Base-by-base conservation (phyloP, 768 basidiomycete genomes). In the Trametopsis cervina region DNA sequence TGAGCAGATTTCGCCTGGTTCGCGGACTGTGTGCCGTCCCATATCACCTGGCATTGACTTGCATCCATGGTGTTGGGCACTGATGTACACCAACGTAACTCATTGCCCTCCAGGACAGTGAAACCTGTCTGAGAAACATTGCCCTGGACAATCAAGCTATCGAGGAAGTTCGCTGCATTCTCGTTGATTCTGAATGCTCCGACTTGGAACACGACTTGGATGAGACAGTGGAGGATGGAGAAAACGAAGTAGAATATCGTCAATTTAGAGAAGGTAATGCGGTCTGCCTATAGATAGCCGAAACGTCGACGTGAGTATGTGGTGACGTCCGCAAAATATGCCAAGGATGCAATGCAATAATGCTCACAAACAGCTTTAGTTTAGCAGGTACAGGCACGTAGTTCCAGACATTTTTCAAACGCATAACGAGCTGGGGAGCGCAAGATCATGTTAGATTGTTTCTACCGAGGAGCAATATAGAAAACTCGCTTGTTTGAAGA, bases 121-220 rank as follows among this genome's bases (percentile, higher is more conserved):
- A 84, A 72, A 29, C 77, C 75, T 25, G 64, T 53, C 54, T 70
- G 68, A 21, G 69, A 64, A 5, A 73, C 71, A 52, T 77, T 63
- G 24, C 76, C 80, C 57, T 76, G 65, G 23, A 60, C 40, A 23
- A 80, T 69, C 44, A 88, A 73, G 42, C 65, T 62, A 39, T 66
- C 64, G 47, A 89, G 67, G 54, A 80, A 73, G 22, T 60, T 49
- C 23, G 78, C 75, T 4, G 85, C 83, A 17, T 72, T 54, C 7
- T 72, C 72, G 55, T 89, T 89, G 65, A 77, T 77, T 11, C 69
- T 69, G 67, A 81, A 83, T 10, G 81, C 85, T 45, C 74, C 73
- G 43, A 73, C 75, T 66, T 89, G 87, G 40, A 90, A 70, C 22
- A 75, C 69, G 54, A 88, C 69, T 63, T 89, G 87, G 50, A 86